Percentiles rank a stretch among this genome's conserved stretches.
phyloP scores from a whole-genome alignment of 441 rosid species.

The Melastoma candidum region DNA sequence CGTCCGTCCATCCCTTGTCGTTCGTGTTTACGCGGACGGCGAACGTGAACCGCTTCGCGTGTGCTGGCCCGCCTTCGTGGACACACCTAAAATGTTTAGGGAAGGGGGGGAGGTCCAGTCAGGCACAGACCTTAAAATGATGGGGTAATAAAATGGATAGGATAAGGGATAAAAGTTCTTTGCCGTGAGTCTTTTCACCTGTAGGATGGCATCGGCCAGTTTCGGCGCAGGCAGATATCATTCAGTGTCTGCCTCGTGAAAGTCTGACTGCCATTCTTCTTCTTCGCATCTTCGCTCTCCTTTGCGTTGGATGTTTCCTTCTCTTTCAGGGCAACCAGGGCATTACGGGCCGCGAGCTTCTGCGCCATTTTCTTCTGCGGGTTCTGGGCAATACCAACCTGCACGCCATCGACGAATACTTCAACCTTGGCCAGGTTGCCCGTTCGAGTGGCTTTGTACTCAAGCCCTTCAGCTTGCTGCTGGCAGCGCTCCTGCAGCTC shows the following conservation, averaged over 20 bases:
- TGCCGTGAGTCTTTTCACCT: conserved; percentile 33
- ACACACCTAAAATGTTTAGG: conserved; percentile 45
- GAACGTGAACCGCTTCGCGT: conserved; percentile 89
- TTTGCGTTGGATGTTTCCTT: conserved; percentile 56
- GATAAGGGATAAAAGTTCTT: not conserved
- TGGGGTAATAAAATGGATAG: not conserved
- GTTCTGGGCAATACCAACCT: conserved; percentile 87
- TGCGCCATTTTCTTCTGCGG: conserved; percentile 99
- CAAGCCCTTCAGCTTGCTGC: conserved; percentile 98
- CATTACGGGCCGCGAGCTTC: conserved; percentile 96
- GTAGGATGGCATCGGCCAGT: conserved; percentile 96
- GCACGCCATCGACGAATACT: conserved; percentile 89
- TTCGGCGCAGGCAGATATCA: conserved; percentile 89
- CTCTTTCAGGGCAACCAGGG: conserved; percentile 80
- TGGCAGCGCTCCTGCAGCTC: conserved; percentile 99
- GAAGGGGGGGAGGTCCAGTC: not conserved
- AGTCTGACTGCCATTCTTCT: conserved; percentile 73
- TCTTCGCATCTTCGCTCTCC: conserved; percentile 41
- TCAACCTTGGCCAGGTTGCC: conserved; percentile 96
- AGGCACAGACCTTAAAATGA: too few species aligned
- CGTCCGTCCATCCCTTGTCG: conserved; percentile 91
- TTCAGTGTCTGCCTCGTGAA: conserved; percentile 92
- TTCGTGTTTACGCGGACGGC: conserved; percentile 84
- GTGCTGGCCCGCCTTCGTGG: conserved; percentile 96
- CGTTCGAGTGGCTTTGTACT: conserved; percentile 73